phyloP scores from a whole-genome alignment of 495 filamentous ascomycete genomes.

The Penicillium diatomitis region DNA sequence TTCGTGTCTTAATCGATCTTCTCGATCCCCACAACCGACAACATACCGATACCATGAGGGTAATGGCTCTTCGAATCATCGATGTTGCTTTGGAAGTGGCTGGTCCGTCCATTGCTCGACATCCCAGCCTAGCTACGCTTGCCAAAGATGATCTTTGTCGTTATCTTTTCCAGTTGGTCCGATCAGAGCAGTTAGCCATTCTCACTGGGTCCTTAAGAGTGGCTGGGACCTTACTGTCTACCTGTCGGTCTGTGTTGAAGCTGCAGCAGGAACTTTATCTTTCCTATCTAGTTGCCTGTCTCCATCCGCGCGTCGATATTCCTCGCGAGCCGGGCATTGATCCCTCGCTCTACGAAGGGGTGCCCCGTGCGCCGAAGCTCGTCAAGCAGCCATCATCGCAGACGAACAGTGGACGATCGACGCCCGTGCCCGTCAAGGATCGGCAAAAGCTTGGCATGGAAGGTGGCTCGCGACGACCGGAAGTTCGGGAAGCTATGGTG shows the following conservation, averaged over 20 bases:
- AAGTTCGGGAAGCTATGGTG: constrained; percentile 96
- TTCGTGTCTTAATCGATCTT: constrained; percentile 89
- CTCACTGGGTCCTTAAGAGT: constrained; percentile 88
- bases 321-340: constrained; percentile 84
- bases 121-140: constrained; percentile 77
- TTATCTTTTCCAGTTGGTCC: constrained; percentile 91
- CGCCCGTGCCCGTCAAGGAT: constrained; percentile 89
- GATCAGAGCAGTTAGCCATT: constrained; percentile 90
- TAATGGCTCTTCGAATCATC: constrained; percentile 95
- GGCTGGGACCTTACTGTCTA: constrained; percentile 80
- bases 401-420: constrained; percentile 70
- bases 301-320: constrained; percentile 88
- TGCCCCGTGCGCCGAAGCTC: constrained; percentile 81
- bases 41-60: constrained; percentile 88
- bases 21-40: constrained; percentile 86
- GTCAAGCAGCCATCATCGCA: constrained; percentile 76
- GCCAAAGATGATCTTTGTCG: constrained; percentile 92
- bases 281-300: constrained; percentile 86
- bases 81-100: constrained; percentile 96
- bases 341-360: constrained; percentile 84
- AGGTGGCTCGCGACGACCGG: constrained; percentile 82
- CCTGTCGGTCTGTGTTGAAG: constrained; percentile 86
- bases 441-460: constrained; percentile 89
- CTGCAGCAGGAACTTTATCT: constrained; percentile 95
- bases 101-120: constrained; percentile 88